Percentiles rank a stretch among this genome's conserved stretches.
Conservation (phyloP, 1,139 yeast genomes). For the Kurtzmaniella natalensis region DNA sequence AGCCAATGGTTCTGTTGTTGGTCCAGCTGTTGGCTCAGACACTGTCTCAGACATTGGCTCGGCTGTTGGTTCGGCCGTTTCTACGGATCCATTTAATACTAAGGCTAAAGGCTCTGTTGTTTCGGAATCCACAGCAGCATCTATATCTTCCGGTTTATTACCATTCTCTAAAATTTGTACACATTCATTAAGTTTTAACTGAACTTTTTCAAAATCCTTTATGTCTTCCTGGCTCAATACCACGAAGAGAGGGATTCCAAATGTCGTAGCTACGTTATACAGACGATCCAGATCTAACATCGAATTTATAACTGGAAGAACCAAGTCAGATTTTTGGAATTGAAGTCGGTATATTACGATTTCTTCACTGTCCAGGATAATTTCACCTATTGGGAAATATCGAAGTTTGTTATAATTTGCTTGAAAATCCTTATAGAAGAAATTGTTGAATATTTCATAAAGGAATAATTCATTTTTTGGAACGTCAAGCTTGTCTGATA, state of each 20-base stretch:
- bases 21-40: too few relatives aligned
- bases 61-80: slow-evolving; percentile 2
- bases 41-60: slow-evolving; percentile 9
- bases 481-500: slow-evolving; percentile 49
- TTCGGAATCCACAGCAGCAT: slow-evolving; percentile 7
- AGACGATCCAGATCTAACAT: slow-evolving; percentile 39
- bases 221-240: slow-evolving; percentile 49
- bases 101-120: not conserved
- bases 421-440: slow-evolving; percentile 69
- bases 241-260: slow-evolving; percentile 76
- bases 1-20: too few relatives aligned
- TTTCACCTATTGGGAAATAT: slow-evolving; percentile 65
- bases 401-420: slow-evolving; percentile 53
- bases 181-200: slow-evolving; percentile 32
- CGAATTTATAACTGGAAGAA: slow-evolving; percentile 68
- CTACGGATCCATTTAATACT: not conserved
- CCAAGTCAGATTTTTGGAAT: slow-evolving; percentile 41
- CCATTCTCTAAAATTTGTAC: slow-evolving; percentile 13
- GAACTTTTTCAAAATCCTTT: slow-evolving; percentile 46
- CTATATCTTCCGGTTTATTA: slow-evolving; percentile 15
- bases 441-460: slow-evolving; percentile 67
- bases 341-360: slow-evolving; percentile 68
- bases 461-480: slow-evolving; percentile 47
- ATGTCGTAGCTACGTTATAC: slow-evolving; percentile 34
- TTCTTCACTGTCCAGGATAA: slow-evolving; percentile 60